A percentile compares a stretch with the other conserved stretches of the same genome.
Conservation (phyloP, 495 filamentous ascomycete genomes). For the Eremomyces bilateralis region DNA sequence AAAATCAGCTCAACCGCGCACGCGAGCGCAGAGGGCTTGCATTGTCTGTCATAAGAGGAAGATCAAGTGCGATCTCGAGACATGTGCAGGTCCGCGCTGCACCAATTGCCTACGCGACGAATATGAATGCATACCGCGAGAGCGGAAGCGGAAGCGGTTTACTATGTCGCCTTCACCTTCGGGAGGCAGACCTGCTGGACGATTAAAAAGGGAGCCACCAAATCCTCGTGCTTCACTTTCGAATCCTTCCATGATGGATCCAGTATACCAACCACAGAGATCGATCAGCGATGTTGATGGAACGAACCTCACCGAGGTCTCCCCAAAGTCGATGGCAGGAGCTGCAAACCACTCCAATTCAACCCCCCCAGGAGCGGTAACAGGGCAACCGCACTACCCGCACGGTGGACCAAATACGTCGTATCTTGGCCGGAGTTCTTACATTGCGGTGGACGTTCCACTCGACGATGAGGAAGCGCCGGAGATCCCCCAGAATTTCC, state of each 20-base stretch:
- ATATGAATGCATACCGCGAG: slow-evolving; percentile 11
- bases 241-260: too few species aligned
- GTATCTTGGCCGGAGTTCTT: slow-evolving; percentile 10
- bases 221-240: too few species aligned
- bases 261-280: too few species aligned
- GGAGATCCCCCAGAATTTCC: slow-evolving; percentile 4
- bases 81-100: slow-evolving; percentile 4
- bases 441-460: slow-evolving; percentile 10
- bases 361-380: too few species aligned
- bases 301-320: too few species aligned
- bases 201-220: neutral
- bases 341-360: too few species aligned
- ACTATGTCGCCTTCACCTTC: slow-evolving; percentile 8
- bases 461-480: slow-evolving; percentile 9
- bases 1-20: too few species aligned
- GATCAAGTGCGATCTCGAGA: slow-evolving; percentile 10
- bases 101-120: slow-evolving; percentile 9
- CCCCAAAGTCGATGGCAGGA: too few species aligned
- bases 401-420: too few species aligned
- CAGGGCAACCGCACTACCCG: too few species aligned
- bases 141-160: slow-evolving; percentile 9
- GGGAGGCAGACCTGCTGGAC: slow-evolving; percentile 4
- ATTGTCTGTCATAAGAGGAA: slow-evolving; percentile 13
- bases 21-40: slow-evolving; percentile 6
- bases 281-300: too few species aligned